Conservation (phyloP, 139 green algal species). For the Helicosporidium sp. region DNA sequence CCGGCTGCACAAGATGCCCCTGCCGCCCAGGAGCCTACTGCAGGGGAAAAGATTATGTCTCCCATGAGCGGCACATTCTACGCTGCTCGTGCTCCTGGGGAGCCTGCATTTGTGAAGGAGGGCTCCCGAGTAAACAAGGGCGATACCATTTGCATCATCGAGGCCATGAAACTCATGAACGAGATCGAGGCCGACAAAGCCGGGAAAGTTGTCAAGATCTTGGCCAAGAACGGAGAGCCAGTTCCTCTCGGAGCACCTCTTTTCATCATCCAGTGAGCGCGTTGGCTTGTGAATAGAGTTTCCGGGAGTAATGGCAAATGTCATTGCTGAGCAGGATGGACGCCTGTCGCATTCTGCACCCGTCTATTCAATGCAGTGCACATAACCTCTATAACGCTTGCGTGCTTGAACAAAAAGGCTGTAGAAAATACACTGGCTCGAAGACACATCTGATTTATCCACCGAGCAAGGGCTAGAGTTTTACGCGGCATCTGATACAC, state of each 20-base stretch:
- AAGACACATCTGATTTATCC: too few relatives aligned
- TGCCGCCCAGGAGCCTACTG: slow-evolving; percentile 25
- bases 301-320: too few relatives aligned
- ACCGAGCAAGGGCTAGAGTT: too few relatives aligned
- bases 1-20: slow-evolving; percentile 28
- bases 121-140: slow-evolving; percentile 81
- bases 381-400: too few relatives aligned
- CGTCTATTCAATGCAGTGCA: too few relatives aligned
- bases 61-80: slow-evolving; percentile 67
- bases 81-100: slow-evolving; percentile 61
- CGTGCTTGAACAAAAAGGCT: too few relatives aligned
- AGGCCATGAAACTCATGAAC: slow-evolving; percentile 98
- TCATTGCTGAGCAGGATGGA: too few relatives aligned
- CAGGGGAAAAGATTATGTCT: slow-evolving; percentile 27
- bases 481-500: too few relatives aligned
- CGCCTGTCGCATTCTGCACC: too few relatives aligned
- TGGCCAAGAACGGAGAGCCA: slow-evolving; percentile 51
- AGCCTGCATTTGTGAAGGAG: slow-evolving; percentile 74
- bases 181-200: slow-evolving; percentile 58
- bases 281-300: too few relatives aligned
- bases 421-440: too few relatives aligned
- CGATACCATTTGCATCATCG: slow-evolving; percentile 86
- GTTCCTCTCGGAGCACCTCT: slow-evolving; percentile 52
- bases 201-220: slow-evolving; percentile 58
- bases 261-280: slow-evolving; percentile 43